phyloP scores from a whole-genome alignment of 768 basidiomycete species.

The Sporobolomyces phaffii region DNA sequence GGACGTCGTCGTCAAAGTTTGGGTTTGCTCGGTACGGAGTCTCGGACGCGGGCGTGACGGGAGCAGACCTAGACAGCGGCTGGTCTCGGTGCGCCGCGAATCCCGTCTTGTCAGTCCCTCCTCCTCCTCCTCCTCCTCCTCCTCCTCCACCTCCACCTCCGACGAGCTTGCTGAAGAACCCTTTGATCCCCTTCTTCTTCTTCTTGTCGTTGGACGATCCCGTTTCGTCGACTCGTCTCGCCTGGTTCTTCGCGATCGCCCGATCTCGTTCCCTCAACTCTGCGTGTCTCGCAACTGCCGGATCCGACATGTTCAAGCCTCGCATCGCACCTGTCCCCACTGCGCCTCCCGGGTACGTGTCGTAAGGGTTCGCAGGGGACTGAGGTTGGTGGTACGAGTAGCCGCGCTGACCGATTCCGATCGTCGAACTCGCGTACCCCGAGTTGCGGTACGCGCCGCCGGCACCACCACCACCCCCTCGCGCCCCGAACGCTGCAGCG shows the following conservation, averaged over 20 bases:
- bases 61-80: constrained; percentile 6
- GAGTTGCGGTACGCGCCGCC: background rate
- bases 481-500: no score
- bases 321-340: background rate
- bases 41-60: constrained; percentile 7
- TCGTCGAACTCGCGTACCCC: constrained; percentile 10
- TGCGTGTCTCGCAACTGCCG: constrained; percentile 27
- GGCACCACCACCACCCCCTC: background rate
- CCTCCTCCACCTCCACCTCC: background rate
- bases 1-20: constrained; percentile 34
- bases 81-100: background rate
- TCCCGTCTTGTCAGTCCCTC: background rate
- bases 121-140: no score
- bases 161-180: constrained; percentile 41
- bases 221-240: background rate
- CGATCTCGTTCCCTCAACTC: constrained; percentile 12
- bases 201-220: constrained; percentile 23
- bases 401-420: background rate
- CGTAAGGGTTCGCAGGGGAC: constrained; percentile 1
- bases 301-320: constrained; percentile 17
- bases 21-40: background rate
- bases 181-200: constrained; percentile 44
- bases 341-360: constrained; percentile 13
- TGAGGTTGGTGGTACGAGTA: constrained; percentile 10
- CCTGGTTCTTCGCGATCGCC: constrained; percentile 9